Percentiles rank a stretch among this genome's conserved stretches.
phyloP scores from a whole-genome alignment of 345 rosid species.

The Durio zibethinus region DNA sequence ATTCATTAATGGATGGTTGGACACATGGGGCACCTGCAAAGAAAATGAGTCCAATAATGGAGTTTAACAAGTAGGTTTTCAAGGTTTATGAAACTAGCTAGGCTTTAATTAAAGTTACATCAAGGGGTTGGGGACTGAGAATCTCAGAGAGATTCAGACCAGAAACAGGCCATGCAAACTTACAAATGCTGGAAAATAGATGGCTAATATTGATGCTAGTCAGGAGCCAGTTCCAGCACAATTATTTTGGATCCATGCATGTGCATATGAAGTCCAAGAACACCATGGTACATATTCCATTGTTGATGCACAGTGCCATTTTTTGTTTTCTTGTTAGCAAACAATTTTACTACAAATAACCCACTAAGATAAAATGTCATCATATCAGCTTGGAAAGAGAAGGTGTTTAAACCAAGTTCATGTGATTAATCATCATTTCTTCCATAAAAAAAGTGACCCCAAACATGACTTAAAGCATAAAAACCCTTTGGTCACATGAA shows the following conservation, averaged over 20 bases:
- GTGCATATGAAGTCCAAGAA: not conserved
- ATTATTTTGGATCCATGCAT: not conserved
- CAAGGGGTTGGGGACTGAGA: not conserved
- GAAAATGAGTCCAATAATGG: constrained; percentile 14
- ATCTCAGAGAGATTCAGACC: not conserved
- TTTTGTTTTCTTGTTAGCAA: not conserved
- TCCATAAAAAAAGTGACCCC: not conserved
- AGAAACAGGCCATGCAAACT: not conserved
- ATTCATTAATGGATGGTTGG: not conserved
- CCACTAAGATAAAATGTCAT: constrained; percentile 1
- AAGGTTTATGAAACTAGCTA: not conserved
- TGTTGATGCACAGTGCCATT: not conserved
- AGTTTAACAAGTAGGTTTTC: constrained; percentile 3
- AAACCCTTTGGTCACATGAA: not conserved
- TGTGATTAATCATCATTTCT: not conserved
- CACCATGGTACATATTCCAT: not conserved
- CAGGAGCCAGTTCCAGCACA: constrained; percentile 10
- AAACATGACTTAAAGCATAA: not conserved
- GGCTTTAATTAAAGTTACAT: not conserved
- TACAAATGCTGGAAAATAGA: not conserved
- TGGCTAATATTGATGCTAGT: not conserved
- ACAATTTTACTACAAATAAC: not conserved
- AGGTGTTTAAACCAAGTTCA: not conserved
- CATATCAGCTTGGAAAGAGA: constrained; percentile 3
- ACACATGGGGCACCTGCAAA: constrained; percentile 15